A percentile compares a stretch with the other conserved stretches of the same genome.
phyloP scores from a whole-genome alignment of 371 early-diverging fungal genomes.

The Mortierella sp. region DNA sequence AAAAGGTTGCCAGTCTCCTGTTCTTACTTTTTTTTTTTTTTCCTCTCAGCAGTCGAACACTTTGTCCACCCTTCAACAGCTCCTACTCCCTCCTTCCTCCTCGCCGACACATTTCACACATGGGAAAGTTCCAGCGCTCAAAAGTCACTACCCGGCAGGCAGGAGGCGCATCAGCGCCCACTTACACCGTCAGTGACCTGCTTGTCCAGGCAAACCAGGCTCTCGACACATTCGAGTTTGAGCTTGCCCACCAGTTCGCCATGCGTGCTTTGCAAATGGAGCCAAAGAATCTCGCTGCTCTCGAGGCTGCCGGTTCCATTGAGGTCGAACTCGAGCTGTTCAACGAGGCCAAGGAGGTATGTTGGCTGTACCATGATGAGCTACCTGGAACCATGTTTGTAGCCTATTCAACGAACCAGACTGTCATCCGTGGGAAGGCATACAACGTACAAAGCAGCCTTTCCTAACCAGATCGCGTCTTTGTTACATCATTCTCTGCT shows the following conservation, averaged over 20 bases:
- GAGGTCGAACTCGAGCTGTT: slow-evolving; percentile 82
- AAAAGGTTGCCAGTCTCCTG: background rate
- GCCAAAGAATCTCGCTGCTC: slow-evolving; percentile 72
- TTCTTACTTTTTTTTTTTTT: background rate
- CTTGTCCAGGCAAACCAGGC: slow-evolving; percentile 79
- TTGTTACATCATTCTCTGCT: background rate
- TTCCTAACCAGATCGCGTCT: background rate
- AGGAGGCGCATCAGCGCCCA: slow-evolving; percentile 23
- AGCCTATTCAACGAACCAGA: background rate
- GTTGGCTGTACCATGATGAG: background rate
- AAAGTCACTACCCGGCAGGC: slow-evolving; percentile 30
- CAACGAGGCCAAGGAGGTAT: slow-evolving; percentile 78
- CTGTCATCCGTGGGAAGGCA: background rate
- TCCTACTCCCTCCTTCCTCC: background rate
- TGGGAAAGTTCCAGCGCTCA: slow-evolving; percentile 52
- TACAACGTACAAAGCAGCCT: background rate
- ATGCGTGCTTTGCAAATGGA: slow-evolving; percentile 78
- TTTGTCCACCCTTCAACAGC: background rate
- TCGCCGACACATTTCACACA: slow-evolving; percentile 14
- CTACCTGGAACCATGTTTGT: background rate
- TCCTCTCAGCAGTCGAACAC: slow-evolving; percentile 4
- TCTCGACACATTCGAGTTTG: slow-evolving; percentile 83
- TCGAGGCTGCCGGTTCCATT: slow-evolving; percentile 81
- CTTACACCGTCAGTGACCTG: slow-evolving; percentile 73
- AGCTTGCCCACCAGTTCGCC: slow-evolving; percentile 80